Conservation (phyloP, 805 yeast genomes). For the Wickerhamiella brachini region DNA sequence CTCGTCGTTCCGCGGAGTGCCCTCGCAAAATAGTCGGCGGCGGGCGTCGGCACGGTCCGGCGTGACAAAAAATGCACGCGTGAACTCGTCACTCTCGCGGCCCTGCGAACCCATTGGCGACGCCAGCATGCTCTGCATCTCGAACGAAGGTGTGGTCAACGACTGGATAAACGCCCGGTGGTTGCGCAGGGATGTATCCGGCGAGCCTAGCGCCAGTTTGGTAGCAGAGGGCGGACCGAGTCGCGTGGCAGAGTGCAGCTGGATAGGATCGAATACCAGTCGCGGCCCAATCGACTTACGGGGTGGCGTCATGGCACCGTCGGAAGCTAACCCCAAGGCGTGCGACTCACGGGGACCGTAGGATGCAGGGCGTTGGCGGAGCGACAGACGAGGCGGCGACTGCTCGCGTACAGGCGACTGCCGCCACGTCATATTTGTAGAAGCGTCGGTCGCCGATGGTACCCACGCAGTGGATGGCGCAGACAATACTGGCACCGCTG, state of each 20-base stretch:
- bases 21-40: conserved; percentile 4
- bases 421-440: conserved; percentile 5
- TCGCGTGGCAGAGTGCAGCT: neutral
- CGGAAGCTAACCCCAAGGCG: neutral
- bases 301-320: neutral
- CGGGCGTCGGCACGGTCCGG: conserved; percentile 2
- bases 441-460: conserved; percentile 4
- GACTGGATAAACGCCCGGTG: conserved; percentile 18
- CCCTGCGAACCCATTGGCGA: conserved; percentile 21
- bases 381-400: neutral
- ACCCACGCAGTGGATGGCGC: conserved; percentile 8
- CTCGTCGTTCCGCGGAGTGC: conserved; percentile 3
- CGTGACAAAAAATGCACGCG: neutral
- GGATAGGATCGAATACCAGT: neutral
- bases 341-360: neutral
- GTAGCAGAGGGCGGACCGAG: conserved; percentile 1
- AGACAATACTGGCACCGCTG: conserved; percentile 5
- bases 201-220: conserved; percentile 9
- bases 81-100: neutral
- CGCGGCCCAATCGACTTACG: neutral
- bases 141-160: conserved; percentile 17
- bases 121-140: conserved; percentile 26
- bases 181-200: conserved; percentile 17
- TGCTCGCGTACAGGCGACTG: neutral
- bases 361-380: neutral